phyloP scores from a whole-genome alignment of 208 protist genomes.

The Crithidia bombi region DNA sequence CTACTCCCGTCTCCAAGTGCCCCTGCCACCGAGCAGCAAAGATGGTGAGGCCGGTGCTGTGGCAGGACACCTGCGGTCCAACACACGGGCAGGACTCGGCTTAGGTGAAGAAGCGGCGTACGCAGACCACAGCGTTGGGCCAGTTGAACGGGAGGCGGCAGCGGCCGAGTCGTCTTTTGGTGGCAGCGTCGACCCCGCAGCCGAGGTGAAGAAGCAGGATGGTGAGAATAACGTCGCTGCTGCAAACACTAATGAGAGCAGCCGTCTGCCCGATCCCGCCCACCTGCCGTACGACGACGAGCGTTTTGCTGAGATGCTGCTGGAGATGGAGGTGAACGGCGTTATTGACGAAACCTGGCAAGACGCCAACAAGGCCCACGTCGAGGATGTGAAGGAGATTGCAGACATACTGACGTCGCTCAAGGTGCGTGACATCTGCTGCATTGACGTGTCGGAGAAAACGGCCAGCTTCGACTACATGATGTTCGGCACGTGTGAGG shows the following conservation, averaged over 20 bases:
- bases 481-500: conserved; percentile 88
- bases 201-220: background rate
- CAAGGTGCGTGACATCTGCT: conserved; percentile 86
- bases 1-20: conserved; percentile 67
- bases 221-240: background rate
- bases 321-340: conserved; percentile 92
- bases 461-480: conserved; percentile 91
- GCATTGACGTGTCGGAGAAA: conserved; percentile 84
- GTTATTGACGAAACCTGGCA: conserved; percentile 89
- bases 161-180: no score
- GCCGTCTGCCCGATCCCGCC: conserved; percentile 21
- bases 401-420: conserved; percentile 62
- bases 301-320: conserved; percentile 78
- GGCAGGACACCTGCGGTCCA: conserved; percentile 24
- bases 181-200: no score
- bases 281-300: conserved; percentile 88
- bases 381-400: conserved; percentile 86
- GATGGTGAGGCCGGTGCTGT: background rate
- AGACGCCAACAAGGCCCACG: conserved; percentile 63
- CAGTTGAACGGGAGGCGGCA: background rate
- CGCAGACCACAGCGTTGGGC: conserved; percentile 2
- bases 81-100: conserved; percentile 43
- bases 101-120: conserved; percentile 34
- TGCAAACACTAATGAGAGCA: background rate
- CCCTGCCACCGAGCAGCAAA: conserved; percentile 28